phyloP scores from a whole-genome alignment of 805 yeast species.

The Pichia exigua region DNA sequence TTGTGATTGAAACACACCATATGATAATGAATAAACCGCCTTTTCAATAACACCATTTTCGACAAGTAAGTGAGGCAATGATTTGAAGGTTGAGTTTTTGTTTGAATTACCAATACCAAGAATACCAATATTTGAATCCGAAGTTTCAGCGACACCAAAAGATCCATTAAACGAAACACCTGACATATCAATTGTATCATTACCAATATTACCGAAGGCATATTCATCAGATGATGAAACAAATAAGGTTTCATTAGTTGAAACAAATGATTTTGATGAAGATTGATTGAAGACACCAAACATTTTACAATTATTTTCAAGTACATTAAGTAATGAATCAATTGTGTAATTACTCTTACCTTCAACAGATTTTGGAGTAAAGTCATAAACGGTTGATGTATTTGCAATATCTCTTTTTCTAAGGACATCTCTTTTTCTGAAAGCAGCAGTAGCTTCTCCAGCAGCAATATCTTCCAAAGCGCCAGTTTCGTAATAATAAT shows the following conservation, averaged over 20 bases:
- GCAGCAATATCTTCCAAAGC: conserved; percentile 3
- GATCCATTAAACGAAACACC: conserved; percentile 3
- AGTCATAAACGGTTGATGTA: conserved; percentile 1
- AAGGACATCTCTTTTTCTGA: background rate
- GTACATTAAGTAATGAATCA: background rate
- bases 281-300: conserved; percentile 11
- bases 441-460: background rate
- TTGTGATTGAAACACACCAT: background rate
- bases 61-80: conserved; percentile 9
- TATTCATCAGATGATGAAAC: conserved; percentile 3
- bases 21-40: conserved; percentile 10
- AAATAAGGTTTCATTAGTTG: background rate
- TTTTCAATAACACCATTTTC: conserved; percentile 10
- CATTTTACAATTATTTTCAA: conserved; percentile 9
- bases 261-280: conserved; percentile 5
- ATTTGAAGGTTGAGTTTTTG: conserved; percentile 8
- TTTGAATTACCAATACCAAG: conserved; percentile 13
- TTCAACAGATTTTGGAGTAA: background rate
- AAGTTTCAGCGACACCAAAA: conserved; percentile 11
- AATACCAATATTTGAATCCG: conserved; percentile 13
- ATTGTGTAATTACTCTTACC: background rate
- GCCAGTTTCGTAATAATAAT: conserved; percentile 1
- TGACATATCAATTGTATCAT: conserved; percentile 8
- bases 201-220: conserved; percentile 10
- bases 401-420: background rate